A percentile compares a stretch with the other conserved stretches of the same genome.
Conservation (phyloP, 306 rosid species). For the Trifolium fragiferum region DNA sequence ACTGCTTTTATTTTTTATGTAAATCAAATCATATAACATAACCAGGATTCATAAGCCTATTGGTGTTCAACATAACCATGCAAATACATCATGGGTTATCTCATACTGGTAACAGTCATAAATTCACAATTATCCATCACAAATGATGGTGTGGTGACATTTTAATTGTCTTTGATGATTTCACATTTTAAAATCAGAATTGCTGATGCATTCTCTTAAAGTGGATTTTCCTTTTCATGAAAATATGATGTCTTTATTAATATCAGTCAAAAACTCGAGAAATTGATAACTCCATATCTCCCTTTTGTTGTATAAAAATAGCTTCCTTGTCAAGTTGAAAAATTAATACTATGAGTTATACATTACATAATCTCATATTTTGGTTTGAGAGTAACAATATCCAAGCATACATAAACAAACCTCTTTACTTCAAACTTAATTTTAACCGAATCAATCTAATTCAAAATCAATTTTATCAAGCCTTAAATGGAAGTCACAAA, state of each 20-base stretch:
- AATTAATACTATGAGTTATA: background rate
- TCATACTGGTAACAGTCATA: background rate
- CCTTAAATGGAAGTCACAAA: background rate
- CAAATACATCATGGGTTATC: conserved; percentile 11
- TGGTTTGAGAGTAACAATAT: background rate
- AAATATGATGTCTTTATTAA: background rate
- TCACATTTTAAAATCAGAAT: background rate
- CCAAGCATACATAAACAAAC: background rate
- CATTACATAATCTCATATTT: background rate
- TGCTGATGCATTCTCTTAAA: background rate
- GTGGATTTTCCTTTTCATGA: background rate
- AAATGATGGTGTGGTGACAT: background rate
- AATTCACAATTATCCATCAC: background rate
- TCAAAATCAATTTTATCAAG: background rate
- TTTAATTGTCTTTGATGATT: background rate
- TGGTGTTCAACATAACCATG: conserved; percentile 11
- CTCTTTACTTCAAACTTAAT: background rate
- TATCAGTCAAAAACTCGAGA: background rate
- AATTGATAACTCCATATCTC: background rate
- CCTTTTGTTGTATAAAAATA: background rate
- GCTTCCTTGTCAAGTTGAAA: background rate
- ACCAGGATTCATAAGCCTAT: conserved; percentile 10
- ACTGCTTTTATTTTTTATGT: background rate
- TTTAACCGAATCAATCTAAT: background rate
- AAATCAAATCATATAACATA: background rate